Evolutionary conservation across 2,329 filamentous ascomycete species (phyloP).

Genomic region (Lasiodiplodia gonubiensis): DNA sequence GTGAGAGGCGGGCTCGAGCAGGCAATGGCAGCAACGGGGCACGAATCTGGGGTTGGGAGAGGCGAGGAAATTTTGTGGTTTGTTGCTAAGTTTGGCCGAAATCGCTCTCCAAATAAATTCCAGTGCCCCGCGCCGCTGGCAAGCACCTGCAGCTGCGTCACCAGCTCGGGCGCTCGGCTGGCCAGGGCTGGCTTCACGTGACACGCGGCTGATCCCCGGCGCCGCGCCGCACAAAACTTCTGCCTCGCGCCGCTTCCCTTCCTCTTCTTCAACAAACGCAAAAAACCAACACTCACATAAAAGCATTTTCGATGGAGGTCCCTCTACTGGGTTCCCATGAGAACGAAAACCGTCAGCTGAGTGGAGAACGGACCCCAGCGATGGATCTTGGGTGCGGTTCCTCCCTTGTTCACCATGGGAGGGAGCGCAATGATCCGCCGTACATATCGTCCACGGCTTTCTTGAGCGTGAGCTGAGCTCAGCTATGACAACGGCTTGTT

Average conservation of each 20-base stretch:
- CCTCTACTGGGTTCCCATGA: conserved; percentile 56
- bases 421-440: conserved; percentile 66
- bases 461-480: conserved; percentile 13
- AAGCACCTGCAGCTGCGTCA: conserved; percentile 18
- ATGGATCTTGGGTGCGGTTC: conserved; percentile 65
- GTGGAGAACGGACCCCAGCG: conserved; percentile 56
- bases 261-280: conserved; percentile 59
- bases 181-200: background rate
- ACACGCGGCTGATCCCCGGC: conserved; percentile 9
- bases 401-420: conserved; percentile 55
- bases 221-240: conserved; percentile 8
- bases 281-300: conserved; percentile 62
- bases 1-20: background rate
- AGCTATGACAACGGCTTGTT: background rate
- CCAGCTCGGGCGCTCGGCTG: background rate
- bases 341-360: conserved; percentile 64
- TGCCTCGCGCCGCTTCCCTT: conserved; percentile 22
- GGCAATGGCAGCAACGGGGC: conserved; percentile 13
- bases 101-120: conserved; percentile 9
- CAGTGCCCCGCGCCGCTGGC: conserved; percentile 4
- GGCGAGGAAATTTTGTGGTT: conserved; percentile 23
- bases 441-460: conserved; percentile 45
- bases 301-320: conserved; percentile 63
- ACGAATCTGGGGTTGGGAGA: conserved; percentile 8
- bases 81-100: conserved; percentile 27